Conservation (phyloP, 345 rosid genomes). For the Isatis tinctoria region DNA sequence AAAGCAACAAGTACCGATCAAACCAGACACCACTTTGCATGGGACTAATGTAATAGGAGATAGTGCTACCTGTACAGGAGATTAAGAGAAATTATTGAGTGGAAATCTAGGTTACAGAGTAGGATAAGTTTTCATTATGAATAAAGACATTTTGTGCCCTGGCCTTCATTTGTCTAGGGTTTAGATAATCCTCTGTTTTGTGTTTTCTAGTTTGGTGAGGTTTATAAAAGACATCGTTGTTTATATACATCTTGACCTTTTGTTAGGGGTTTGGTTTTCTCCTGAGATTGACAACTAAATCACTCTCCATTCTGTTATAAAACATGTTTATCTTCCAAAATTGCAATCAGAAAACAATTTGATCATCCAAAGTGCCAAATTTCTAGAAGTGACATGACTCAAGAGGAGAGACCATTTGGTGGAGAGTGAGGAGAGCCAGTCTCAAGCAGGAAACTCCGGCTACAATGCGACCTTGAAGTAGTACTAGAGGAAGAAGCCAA, state of each 20-base stretch:
- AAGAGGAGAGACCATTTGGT: conserved; percentile 33
- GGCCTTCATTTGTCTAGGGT: conserved; percentile 16
- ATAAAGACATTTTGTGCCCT: conserved; percentile 13
- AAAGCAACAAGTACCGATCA: conserved; percentile 8
- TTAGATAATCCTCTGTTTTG: conserved; percentile 16
- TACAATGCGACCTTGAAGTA: conserved; percentile 86
- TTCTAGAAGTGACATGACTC: neutral
- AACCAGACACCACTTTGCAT: conserved; percentile 16
- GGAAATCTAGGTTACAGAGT: conserved; percentile 25
- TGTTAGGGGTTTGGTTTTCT: neutral
- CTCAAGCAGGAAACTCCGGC: conserved; percentile 81
- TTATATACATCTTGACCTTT: neutral
- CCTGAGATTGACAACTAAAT: neutral
- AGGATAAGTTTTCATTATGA: conserved; percentile 20
- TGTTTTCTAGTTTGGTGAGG: neutral
- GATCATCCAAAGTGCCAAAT: neutral
- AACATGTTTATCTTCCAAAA: conserved; percentile 11
- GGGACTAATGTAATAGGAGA: conserved; percentile 23
- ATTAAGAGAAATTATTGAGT: conserved; percentile 19
- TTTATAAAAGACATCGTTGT: neutral
- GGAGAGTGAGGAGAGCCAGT: conserved; percentile 77
- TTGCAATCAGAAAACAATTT: conserved; percentile 9
- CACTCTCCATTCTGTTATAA: conserved; percentile 5
- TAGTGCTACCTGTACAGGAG: conserved; percentile 32
- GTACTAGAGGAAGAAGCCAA: conserved; percentile 93